Evolutionary conservation across 768 basidiomycete species (phyloP).

Genomic region (Hydnomerulius pinastri): DNA sequence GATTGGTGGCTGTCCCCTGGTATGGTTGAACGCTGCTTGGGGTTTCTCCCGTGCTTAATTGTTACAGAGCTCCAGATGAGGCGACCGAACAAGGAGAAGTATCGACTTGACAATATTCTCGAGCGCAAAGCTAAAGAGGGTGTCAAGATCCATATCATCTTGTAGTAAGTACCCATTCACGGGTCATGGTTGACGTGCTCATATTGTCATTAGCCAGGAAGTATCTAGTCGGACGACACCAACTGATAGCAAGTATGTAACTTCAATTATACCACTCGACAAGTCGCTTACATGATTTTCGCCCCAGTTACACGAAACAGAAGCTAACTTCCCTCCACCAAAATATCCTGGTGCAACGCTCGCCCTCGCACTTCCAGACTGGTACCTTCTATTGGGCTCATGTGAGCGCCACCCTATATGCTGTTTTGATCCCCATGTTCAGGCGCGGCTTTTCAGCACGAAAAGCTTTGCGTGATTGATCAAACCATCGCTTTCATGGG

Average conservation of each 20-base stretch:
- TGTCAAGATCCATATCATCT: slow-evolving; percentile 92
- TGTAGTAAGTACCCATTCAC: slow-evolving; percentile 63
- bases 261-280: background rate
- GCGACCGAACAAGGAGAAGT: slow-evolving; percentile 80
- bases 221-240: slow-evolving; percentile 95
- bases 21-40: slow-evolving; percentile 29
- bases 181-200: background rate
- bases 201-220: slow-evolving; percentile 65
- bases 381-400: slow-evolving; percentile 99
- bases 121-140: slow-evolving; percentile 93
- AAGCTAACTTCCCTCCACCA: slow-evolving; percentile 76
- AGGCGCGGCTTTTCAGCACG: slow-evolving; percentile 59
- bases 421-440: background rate
- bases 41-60: background rate
- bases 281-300: slow-evolving; percentile 8
- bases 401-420: slow-evolving; percentile 45
- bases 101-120: slow-evolving; percentile 83
- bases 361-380: slow-evolving; percentile 96
- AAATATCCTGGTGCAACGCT: slow-evolving; percentile 95
- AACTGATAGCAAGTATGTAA: slow-evolving; percentile 82
- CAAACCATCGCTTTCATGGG: slow-evolving; percentile 98
- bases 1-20: slow-evolving; percentile 98
- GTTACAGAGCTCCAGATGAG: slow-evolving; percentile 77
- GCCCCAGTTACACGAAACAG: slow-evolving; percentile 82
- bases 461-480: slow-evolving; percentile 97